phyloP scores from a whole-genome alignment of 2,329 filamentous ascomycete genomes.

The Diplodia sapinea region DNA sequence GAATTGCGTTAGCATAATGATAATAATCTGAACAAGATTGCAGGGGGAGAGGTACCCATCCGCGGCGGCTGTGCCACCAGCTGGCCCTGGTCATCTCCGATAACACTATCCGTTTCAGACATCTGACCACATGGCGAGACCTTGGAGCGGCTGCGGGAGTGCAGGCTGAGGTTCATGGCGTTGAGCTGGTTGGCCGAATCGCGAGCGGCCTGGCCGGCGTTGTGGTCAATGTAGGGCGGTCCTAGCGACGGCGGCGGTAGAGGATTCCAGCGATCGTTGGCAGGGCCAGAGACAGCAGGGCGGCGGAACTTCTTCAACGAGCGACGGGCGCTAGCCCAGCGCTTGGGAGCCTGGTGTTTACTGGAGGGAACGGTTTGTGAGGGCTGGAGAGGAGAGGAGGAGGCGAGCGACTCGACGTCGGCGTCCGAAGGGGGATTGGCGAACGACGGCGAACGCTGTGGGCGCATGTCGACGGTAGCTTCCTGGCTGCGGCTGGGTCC shows the following conservation, averaged over 20 bases:
- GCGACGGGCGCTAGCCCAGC: slow-evolving; percentile 30
- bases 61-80: slow-evolving; percentile 26
- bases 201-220: slow-evolving; percentile 26
- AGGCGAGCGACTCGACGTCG: slow-evolving; percentile 24
- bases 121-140: slow-evolving; percentile 23
- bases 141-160: slow-evolving; percentile 29
- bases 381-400: slow-evolving; percentile 26
- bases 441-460: slow-evolving; percentile 25
- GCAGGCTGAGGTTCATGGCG: slow-evolving; percentile 25
- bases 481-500: slow-evolving; percentile 27
- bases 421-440: slow-evolving; percentile 22
- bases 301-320: slow-evolving; percentile 34
- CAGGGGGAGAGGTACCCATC: slow-evolving; percentile 28
- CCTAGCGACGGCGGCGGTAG: slow-evolving; percentile 34
- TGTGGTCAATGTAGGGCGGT: slow-evolving; percentile 27
- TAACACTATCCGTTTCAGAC: slow-evolving; percentile 32
- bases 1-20: slow-evolving; percentile 17
- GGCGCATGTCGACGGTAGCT: slow-evolving; percentile 26
- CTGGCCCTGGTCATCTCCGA: slow-evolving; percentile 32
- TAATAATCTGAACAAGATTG: slow-evolving; percentile 21
- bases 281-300: slow-evolving; percentile 40
- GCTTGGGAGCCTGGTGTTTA: slow-evolving; percentile 23
- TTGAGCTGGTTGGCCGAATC: slow-evolving; percentile 31
- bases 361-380: slow-evolving; percentile 13
- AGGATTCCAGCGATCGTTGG: slow-evolving; percentile 40